These are phyloP conservation scores for Botrytis porri DNA, from an alignment of 2,329 filamentous ascomycete genomes.

Conservation along the genomic window DNA sequence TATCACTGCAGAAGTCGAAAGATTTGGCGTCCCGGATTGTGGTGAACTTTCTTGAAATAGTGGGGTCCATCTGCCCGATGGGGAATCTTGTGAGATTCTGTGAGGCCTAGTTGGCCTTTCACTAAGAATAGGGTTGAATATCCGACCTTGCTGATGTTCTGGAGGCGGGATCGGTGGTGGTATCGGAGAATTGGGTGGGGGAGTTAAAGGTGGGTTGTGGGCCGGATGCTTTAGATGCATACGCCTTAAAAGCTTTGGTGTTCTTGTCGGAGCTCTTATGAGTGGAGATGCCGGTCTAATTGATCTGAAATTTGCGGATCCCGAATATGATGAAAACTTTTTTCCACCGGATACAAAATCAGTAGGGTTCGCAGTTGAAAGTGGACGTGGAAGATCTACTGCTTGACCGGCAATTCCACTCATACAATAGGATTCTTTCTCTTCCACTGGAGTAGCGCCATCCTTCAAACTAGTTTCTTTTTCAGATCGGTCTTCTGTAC, in stretches of 20 bases:
- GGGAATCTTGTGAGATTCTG: neutral
- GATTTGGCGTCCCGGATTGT: neutral
- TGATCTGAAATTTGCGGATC: neutral
- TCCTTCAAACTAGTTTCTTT: neutral
- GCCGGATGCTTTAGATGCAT: neutral
- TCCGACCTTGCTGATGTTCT: neutral
- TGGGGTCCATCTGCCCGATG: too few species aligned
- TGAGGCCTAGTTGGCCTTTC: too few species aligned
- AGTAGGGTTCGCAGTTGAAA: neutral
- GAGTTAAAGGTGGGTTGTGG: neutral
- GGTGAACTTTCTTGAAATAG: neutral
- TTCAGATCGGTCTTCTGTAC: neutral
- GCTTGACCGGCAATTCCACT: too few species aligned
- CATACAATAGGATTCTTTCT: neutral
- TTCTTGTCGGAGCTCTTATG: neutral
- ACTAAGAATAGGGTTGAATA: neutral
- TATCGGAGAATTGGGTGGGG: neutral
- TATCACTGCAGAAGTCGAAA: neutral
- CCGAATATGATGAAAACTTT: too few species aligned
- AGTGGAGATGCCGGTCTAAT: neutral
- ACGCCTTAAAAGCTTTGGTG: neutral
- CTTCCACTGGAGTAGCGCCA: neutral
- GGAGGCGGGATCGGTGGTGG: too few species aligned
- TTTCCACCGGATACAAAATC: neutral
- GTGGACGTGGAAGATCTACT: neutral